Evolutionary conservation across 768 basidiomycete genomes (phyloP).

Genomic region (Tulasnella sp.): DNA sequence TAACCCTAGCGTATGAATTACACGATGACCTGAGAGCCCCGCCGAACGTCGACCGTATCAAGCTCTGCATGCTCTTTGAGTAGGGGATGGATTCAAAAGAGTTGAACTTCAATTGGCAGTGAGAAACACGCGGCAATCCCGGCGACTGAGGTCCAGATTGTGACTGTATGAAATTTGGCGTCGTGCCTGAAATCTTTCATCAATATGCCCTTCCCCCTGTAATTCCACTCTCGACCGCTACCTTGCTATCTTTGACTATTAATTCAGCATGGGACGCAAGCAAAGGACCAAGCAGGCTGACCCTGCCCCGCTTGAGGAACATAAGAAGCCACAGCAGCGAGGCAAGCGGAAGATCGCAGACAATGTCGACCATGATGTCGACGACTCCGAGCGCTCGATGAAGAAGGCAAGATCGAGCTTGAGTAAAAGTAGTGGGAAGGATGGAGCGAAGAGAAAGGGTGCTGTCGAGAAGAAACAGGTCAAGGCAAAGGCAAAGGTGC

Average conservation of each 20-base stretch:
- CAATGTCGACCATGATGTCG: conserved; percentile 18
- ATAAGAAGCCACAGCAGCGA: conserved; percentile 23
- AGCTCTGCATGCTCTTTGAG: too few relatives aligned
- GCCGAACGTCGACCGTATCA: too few relatives aligned
- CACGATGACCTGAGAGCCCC: too few relatives aligned
- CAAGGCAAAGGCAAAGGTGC: conserved; percentile 23
- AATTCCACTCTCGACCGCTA: background rate
- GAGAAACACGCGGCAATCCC: too few relatives aligned
- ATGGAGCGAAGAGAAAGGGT: conserved; percentile 15
- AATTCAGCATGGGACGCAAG: conserved; percentile 60
- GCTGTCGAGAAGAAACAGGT: conserved; percentile 14
- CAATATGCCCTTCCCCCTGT: too few relatives aligned
- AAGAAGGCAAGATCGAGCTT: conserved; percentile 31
- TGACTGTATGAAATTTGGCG: too few relatives aligned
- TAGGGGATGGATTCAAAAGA: too few relatives aligned
- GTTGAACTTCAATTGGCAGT: too few relatives aligned
- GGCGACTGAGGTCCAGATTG: too few relatives aligned
- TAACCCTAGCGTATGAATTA: too few relatives aligned
- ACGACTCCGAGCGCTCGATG: conserved; percentile 22
- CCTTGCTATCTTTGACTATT: background rate
- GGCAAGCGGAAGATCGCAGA: conserved; percentile 21
- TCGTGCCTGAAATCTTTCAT: too few relatives aligned
- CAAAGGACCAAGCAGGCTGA: conserved; percentile 74
- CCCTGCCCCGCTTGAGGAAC: conserved; percentile 45
- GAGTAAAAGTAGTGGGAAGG: too few relatives aligned